A percentile compares a stretch with the other conserved stretches of the same genome.
These are phyloP conservation scores for Dysphania ambrosioides DNA, from an alignment of 148 eudicot species.

Conservation along the genomic window DNA sequence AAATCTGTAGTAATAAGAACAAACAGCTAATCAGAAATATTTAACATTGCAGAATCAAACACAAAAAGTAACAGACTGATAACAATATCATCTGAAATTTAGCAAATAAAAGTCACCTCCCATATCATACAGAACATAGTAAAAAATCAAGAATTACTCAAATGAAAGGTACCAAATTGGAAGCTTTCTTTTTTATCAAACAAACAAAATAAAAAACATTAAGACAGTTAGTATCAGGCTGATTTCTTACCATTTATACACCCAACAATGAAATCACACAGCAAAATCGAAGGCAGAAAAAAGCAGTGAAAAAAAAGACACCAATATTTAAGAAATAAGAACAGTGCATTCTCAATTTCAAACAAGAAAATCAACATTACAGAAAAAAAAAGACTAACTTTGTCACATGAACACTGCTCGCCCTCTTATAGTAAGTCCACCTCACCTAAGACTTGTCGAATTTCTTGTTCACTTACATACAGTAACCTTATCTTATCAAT, in stretches of 20 bases:
- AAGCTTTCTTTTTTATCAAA: too few species aligned
- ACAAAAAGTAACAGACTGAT: neutral
- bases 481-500: too few species aligned
- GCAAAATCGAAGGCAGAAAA: neutral
- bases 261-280: neutral
- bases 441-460: neutral
- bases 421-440: neutral
- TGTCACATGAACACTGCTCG: neutral
- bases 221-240: neutral
- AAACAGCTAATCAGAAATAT: conserved; percentile 9
- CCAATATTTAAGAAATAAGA: too few species aligned
- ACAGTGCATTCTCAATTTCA: neutral
- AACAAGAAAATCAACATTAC: conserved; percentile 5
- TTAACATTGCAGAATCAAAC: neutral
- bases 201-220: neutral
- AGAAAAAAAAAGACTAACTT: too few species aligned
- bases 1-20: conserved; percentile 18
- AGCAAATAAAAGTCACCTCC: too few species aligned
- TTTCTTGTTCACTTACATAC: neutral
- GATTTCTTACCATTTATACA: neutral
- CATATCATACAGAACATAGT: too few species aligned
- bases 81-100: too few species aligned
- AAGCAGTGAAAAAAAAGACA: too few species aligned
- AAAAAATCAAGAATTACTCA: conserved; percentile 7
- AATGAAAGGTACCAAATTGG: too few species aligned